phyloP scores from a whole-genome alignment of 1,284 basidiomycete species.

The Apiotrichum laibachii region DNA sequence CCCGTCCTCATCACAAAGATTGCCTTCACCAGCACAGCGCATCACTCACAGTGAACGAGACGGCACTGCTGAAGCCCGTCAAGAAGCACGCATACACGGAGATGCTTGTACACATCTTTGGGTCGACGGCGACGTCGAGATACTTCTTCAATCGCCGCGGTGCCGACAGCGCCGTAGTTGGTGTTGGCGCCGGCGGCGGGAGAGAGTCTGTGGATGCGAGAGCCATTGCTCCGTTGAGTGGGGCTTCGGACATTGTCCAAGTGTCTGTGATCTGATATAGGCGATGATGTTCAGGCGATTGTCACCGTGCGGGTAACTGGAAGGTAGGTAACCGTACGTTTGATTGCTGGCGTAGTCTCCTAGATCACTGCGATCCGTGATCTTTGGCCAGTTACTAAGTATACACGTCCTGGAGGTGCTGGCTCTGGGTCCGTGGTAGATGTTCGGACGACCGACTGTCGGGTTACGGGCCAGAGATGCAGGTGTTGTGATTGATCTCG shows the following conservation, averaged over 20 bases:
- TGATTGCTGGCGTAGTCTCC: too few relatives aligned
- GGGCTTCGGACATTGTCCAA: not conserved
- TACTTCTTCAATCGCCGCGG: slow-evolving; percentile 21
- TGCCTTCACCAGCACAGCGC: not conserved
- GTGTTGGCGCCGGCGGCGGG: not conserved
- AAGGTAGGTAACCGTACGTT: too few relatives aligned
- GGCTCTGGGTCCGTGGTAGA: too few relatives aligned
- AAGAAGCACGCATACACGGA: slow-evolving; percentile 76
- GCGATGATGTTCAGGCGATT: too few relatives aligned
- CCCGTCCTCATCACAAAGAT: not conserved
- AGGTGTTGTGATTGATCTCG: too few relatives aligned
- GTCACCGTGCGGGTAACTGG: too few relatives aligned
- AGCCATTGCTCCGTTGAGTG: not conserved
- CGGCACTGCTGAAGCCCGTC: slow-evolving; percentile 74
- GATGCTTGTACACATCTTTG: slow-evolving; percentile 58
- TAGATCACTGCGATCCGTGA: not conserved
- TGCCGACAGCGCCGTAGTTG: not conserved
- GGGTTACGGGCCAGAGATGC: too few relatives aligned
- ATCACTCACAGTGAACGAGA: slow-evolving; percentile 61
- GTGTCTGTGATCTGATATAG: not conserved
- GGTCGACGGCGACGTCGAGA: slow-evolving; percentile 61
- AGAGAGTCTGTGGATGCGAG: not conserved
- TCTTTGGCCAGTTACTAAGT: too few relatives aligned
- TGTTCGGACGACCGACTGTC: too few relatives aligned
- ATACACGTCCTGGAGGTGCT: too few relatives aligned